These are phyloP conservation scores for Zizania palustris DNA, from an alignment of 202 grass and related monocot genomes.

Conservation along the genomic window DNA sequence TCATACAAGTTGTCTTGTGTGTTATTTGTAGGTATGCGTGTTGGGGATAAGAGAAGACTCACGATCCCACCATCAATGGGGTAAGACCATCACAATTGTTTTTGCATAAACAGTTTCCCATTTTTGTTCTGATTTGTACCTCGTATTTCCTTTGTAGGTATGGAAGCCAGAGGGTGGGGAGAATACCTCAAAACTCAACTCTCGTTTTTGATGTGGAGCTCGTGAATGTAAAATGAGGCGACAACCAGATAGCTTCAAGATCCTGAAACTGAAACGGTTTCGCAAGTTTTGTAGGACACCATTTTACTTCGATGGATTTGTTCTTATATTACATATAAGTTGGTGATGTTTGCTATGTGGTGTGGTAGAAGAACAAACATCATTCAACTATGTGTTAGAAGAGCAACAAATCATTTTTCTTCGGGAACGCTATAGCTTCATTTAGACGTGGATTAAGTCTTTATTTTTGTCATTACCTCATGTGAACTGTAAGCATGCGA, in stretches of 20 bases:
- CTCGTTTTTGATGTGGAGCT: slow-evolving; percentile 77
- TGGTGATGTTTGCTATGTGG: too few species aligned
- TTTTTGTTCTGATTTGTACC: not conserved
- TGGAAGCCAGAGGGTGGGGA: slow-evolving; percentile 33
- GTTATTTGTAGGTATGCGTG: slow-evolving; percentile 68
- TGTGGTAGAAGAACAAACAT: too few species aligned
- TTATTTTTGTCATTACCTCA: not conserved
- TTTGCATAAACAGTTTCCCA: not conserved
- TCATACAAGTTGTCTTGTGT: slow-evolving; percentile 1
- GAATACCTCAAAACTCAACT: slow-evolving; percentile 69
- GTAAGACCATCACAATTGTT: slow-evolving; percentile 23
- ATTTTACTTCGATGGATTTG: not conserved
- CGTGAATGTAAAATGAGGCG: slow-evolving; percentile 50
- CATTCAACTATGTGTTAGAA: too few species aligned
- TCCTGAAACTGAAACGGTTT: slow-evolving; percentile 23
- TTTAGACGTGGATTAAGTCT: not conserved
- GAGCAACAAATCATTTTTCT: not conserved
- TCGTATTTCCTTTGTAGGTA: slow-evolving; percentile 42
- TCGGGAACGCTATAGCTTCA: not conserved
- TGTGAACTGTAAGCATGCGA: not conserved
- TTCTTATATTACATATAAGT: too few species aligned
- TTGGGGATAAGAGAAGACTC: slow-evolving; percentile 94
- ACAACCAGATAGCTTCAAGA: not conserved
- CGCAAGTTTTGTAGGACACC: slow-evolving; percentile 23
- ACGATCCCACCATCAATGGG: slow-evolving; percentile 75